phyloP scores from a whole-genome alignment of 768 basidiomycete species.

The Suillus discolor region DNA sequence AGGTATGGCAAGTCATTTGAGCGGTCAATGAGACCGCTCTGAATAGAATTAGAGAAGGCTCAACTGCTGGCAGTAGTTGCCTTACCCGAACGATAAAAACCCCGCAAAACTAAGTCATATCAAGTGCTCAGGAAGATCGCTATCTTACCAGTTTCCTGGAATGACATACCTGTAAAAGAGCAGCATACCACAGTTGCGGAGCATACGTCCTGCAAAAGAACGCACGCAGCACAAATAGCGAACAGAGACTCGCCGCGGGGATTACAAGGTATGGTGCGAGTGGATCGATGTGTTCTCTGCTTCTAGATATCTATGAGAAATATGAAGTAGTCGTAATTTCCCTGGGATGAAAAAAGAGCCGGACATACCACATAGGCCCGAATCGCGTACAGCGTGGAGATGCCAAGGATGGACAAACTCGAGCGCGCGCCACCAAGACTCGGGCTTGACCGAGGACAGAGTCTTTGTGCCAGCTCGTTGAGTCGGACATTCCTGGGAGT shows the following conservation, averaged over 20 bases:
- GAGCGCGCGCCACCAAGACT: slow-evolving; percentile 18
- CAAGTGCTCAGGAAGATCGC: not conserved
- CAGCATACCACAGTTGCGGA: slow-evolving; percentile 32
- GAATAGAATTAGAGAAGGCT: slow-evolving; percentile 7
- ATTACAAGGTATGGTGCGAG: slow-evolving; percentile 25
- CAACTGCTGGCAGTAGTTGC: not conserved
- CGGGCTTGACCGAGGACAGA: slow-evolving; percentile 8
- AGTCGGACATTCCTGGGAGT: not conserved
- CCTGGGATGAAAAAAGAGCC: slow-evolving; percentile 2
- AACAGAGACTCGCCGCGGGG: slow-evolving; percentile 25
- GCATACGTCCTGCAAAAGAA: slow-evolving; percentile 23
- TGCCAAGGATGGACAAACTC: slow-evolving; percentile 16
- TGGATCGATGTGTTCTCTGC: slow-evolving; percentile 21
- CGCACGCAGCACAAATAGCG: slow-evolving; percentile 20
- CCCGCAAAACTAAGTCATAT: slow-evolving; percentile 26
- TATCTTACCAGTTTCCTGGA: not conserved
- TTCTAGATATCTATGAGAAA: slow-evolving; percentile 23
- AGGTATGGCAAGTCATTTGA: slow-evolving; percentile 7
- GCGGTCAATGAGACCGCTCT: slow-evolving; percentile 19
- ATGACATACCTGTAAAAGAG: slow-evolving; percentile 34
- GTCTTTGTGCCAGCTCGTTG: slow-evolving; percentile 6
- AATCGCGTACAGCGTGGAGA: slow-evolving; percentile 17
- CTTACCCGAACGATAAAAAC: slow-evolving; percentile 32
- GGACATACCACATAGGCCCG: slow-evolving; percentile 25
- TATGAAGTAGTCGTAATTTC: not conserved